A percentile compares a stretch with the other conserved stretches of the same genome.
Conservation (phyloP, 441 rosid genomes). For the Lepidium campestre region DNA sequence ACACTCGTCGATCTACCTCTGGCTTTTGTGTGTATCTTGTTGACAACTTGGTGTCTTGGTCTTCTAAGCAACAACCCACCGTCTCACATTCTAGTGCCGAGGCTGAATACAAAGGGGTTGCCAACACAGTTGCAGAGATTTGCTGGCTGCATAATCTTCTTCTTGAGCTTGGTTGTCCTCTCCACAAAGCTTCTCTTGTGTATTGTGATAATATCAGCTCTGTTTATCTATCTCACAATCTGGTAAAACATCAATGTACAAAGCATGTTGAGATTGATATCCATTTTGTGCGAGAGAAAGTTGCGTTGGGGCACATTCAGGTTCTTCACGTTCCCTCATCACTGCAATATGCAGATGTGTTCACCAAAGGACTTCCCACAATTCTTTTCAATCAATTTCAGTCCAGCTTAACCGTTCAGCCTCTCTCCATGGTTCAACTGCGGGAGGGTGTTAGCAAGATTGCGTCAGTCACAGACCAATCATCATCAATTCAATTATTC, state of each 20-base stretch:
- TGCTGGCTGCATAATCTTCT: not conserved
- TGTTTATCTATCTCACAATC: not conserved
- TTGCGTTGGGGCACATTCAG: not conserved
- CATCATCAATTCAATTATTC: no score
- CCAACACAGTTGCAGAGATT: accelerated
- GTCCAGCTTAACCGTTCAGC: no score
- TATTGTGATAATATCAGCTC: not conserved
- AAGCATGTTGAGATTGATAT: not conserved
- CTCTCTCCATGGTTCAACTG: no score
- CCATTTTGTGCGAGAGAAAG: not conserved
- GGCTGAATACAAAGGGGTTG: not conserved
- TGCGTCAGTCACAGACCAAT: no score
- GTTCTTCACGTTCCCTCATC: not conserved
- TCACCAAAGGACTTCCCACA: not conserved
- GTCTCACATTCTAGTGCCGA: not conserved
- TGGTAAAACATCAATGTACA: not conserved
- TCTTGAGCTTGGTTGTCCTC: not conserved
- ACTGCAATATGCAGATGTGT: not conserved
- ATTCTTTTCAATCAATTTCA: no score
- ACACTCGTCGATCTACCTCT: not conserved
- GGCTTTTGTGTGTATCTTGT: not conserved
- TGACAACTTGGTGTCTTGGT: not conserved
- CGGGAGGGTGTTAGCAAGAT: no score
- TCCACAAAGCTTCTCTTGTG: not conserved
- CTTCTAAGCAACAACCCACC: accelerated